Evolutionary conservation across 2,329 filamentous ascomycete genomes (phyloP), one percentile per base, ranked within the genome.

Genomic region (Dothideomycetidae sp.): DNA sequence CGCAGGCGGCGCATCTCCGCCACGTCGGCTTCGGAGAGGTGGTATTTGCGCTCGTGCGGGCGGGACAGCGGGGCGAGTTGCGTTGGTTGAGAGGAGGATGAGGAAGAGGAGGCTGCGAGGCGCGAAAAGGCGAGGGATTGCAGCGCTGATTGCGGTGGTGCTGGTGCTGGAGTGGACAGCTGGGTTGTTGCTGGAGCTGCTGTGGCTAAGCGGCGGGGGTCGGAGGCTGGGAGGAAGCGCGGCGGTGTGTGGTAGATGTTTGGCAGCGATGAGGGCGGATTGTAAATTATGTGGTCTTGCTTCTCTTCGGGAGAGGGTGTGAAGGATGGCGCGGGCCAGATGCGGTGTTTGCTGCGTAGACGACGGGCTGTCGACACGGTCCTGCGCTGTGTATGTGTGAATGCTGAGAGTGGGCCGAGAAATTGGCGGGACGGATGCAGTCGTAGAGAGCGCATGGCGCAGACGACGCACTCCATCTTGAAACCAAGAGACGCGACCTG

Each of bases 171-270:
- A 10, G 34, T 19, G 10, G 35, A 26, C n/a, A 18, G 29, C 17
- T 45, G 43, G 23, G 43, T 47, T 15, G 49, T 44, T 33, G 53
- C 37, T 29, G 41, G 42, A 12, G 54, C 40, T 9, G 57, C 46
- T n/a, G 42, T 45, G 16, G 40, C 30, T 29, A 53, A 49, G 44
- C 64, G 58, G 39, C 75, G 64, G 14, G 63, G 60, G 56, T 80
- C 75, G 44, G 64, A 60, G 37, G 61, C 52, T 4, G 75, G 75
- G 5, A 80, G 63, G 53, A 80, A 80, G 46, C 75, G 74, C 17
- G 64, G 57, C 2, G 75, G 75, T 2, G 75, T 80, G 51, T 76
- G 70, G 50, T 73, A 75, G 15, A 73, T 67, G 43, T 66, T 73
- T 5, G 75, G 74, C 5, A 70, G 67, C 17, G 71, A 70, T 5